Evolutionary conservation across 805 yeast species (phyloP).

Genomic region (Isabelozyma pseudorhagii): DNA sequence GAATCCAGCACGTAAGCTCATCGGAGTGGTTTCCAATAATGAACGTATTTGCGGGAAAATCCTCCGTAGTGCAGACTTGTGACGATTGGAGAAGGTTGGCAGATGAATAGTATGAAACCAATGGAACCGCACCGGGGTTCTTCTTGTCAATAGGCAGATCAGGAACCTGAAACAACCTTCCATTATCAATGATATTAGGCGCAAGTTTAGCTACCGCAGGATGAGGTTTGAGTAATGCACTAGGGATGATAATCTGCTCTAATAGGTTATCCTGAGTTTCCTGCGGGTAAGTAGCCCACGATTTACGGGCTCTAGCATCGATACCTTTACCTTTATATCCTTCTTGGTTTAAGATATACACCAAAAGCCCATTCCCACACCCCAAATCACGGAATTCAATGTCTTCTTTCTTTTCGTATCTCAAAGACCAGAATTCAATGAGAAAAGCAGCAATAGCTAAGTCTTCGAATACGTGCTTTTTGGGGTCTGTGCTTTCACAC

Average conservation of each 20-base stretch:
- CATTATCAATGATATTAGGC: conserved; percentile 59
- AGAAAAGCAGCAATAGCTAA: conserved; percentile 92
- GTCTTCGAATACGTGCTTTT: conserved; percentile 95
- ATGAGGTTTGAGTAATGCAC: conserved; percentile 64
- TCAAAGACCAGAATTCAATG: conserved; percentile 75
- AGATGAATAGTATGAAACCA: conserved; percentile 56
- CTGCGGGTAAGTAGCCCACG: conserved; percentile 79
- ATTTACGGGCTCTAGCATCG: conserved; percentile 85
- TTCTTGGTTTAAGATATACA: conserved; percentile 69
- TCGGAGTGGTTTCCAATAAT: conserved; percentile 94
- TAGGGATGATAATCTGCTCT: conserved; percentile 84
- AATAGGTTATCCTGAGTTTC: conserved; percentile 53
- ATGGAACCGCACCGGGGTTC: conserved; percentile 26
- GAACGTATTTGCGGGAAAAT: conserved; percentile 69
- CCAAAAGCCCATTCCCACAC: conserved; percentile 90
- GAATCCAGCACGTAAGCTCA: conserved; percentile 94
- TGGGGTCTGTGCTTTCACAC: conserved; percentile 94
- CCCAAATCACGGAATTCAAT: conserved; percentile 87
- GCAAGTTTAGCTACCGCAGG: conserved; percentile 54
- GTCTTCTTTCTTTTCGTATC: conserved; percentile 27
- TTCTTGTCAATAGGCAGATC: conserved; percentile 16
- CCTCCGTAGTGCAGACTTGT: conserved; percentile 54
- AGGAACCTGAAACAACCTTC: conserved; percentile 56
- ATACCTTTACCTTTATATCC: conserved; percentile 83
- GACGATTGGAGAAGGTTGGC: conserved; percentile 48